These are phyloP conservation scores for Aureobasidium sp. DNA, from an alignment of 2,329 filamentous ascomycete species.

Conservation along the genomic window DNA sequence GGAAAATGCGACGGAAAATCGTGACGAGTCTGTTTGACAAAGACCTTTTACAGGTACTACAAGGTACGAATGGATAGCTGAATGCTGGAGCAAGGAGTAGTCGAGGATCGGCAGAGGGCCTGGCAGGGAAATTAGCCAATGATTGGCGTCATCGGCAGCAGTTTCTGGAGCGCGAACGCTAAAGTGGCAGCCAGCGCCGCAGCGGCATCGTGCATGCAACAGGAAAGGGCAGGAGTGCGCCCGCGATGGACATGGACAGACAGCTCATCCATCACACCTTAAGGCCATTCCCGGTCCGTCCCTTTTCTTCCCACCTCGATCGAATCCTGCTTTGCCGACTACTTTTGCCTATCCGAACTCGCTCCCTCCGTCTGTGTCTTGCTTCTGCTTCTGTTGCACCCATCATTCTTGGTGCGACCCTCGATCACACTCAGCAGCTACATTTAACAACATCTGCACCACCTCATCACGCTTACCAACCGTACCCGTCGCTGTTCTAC, in stretches of 20 bases:
- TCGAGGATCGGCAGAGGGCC: not conserved
- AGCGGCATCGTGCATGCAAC: not conserved
- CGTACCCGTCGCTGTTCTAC: not conserved
- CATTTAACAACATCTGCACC: not conserved
- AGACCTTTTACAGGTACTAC: not conserved
- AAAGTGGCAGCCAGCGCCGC: not conserved
- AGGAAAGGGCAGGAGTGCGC: not conserved
- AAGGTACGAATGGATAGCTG: not conserved
- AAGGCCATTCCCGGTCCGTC: not conserved
- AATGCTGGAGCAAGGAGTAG: not conserved
- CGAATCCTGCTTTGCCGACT: not conserved
- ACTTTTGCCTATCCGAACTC: not conserved
- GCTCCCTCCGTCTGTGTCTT: not conserved
- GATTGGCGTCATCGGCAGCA: conserved; percentile 6
- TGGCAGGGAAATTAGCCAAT: conserved; percentile 1
- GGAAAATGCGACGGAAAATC: not conserved
- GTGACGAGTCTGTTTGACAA: not conserved
- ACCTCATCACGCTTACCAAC: conserved; percentile 1
- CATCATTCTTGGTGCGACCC: not conserved
- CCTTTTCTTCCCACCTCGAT: not conserved
- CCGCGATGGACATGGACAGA: not conserved
- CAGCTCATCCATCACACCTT: not conserved
- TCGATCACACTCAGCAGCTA: not conserved
- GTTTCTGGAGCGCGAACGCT: not conserved
- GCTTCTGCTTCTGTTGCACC: not conserved